phyloP scores from a whole-genome alignment of 768 basidiomycete species.

The Vararia minispora region DNA sequence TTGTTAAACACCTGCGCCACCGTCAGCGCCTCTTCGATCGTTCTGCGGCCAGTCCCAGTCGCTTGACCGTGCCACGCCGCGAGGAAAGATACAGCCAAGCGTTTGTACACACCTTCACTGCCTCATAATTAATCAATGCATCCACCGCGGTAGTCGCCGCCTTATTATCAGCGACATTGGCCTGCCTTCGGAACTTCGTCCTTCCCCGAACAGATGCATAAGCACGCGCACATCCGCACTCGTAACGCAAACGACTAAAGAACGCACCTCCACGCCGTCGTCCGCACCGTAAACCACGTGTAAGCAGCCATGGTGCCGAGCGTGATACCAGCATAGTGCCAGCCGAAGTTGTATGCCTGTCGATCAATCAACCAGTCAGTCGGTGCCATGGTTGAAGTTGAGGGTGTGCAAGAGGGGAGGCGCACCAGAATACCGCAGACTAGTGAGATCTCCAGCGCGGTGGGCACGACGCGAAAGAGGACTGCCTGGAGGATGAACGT shows the following conservation, averaged over 20 bases:
- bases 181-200: conserved; percentile 86
- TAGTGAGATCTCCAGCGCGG: conserved; percentile 90
- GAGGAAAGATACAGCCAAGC: too few species aligned
- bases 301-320: conserved; percentile 77
- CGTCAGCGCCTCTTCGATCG: not conserved
- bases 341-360: conserved; percentile 95
- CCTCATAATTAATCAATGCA: conserved; percentile 95
- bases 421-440: conserved; percentile 94
- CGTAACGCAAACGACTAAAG: not conserved
- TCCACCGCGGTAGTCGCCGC: conserved; percentile 92
- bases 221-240: not conserved
- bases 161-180: conserved; percentile 94
- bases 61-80: too few species aligned
- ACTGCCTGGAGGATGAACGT: conserved; percentile 90
- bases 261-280: conserved; percentile 87
- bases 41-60: too few species aligned
- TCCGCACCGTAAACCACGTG: conserved; percentile 94
- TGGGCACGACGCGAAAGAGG: conserved; percentile 90
- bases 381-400: not conserved
- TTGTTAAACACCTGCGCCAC: conserved; percentile 86
- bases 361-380: not conserved
- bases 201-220: too few species aligned
- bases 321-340: conserved; percentile 93
- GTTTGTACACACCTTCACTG: conserved; percentile 77
- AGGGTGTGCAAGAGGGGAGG: conserved; percentile 9